phyloP scores from a whole-genome alignment of 2,329 filamentous ascomycete species.

The Fusarium sp. region DNA sequence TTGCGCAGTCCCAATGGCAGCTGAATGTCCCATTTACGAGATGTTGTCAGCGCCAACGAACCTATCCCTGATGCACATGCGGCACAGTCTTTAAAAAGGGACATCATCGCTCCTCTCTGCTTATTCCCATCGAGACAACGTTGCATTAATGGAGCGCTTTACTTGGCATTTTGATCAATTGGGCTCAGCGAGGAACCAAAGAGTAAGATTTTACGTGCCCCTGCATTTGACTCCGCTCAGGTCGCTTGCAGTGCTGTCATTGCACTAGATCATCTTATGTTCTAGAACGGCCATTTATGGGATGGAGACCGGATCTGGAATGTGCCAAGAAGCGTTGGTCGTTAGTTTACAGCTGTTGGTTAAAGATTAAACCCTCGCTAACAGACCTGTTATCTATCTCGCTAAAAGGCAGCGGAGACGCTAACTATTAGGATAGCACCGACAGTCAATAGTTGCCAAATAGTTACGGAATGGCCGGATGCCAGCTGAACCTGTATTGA shows the following conservation, averaged over 20 bases:
- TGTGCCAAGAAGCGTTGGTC: neutral
- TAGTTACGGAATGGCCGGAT: neutral
- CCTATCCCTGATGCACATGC: neutral
- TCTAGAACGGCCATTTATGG: neutral
- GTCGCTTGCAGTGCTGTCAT: neutral
- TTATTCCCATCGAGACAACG: neutral
- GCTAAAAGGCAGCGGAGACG: accelerated
- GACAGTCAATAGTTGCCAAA: neutral
- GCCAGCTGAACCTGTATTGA: neutral
- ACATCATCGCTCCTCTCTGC: neutral
- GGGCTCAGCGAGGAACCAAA: neutral
- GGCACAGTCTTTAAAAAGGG: neutral
- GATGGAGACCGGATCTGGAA: neutral
- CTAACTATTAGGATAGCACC: neutral
- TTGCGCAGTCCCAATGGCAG: neutral
- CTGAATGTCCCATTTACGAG: neutral
- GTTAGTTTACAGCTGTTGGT: neutral
- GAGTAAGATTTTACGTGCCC: neutral
- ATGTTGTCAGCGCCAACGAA: neutral
- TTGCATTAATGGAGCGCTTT: neutral
- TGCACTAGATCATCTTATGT: neutral
- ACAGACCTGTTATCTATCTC: neutral
- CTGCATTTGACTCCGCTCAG: neutral
- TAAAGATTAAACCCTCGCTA: neutral
- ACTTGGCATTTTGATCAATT: neutral